Conservation (phyloP, 305 asterid genomes). For the Petunia hybrid region DNA sequence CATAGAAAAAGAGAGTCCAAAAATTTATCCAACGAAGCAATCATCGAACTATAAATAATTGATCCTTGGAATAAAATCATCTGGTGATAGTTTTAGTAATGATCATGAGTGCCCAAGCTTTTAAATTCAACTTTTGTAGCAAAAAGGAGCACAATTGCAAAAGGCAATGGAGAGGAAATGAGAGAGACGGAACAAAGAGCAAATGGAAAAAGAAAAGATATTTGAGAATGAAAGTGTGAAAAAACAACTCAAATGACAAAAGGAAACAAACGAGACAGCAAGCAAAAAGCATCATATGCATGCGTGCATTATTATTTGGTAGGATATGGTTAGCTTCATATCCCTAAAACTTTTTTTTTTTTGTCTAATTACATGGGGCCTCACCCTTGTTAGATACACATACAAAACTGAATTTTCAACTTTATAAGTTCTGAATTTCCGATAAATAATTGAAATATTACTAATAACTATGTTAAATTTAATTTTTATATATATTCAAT, state of each 20-base stretch:
- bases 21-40: slow-evolving; percentile 7
- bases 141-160: slow-evolving; percentile 9
- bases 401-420: no score
- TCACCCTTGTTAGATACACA: no score
- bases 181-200: slow-evolving; percentile 1
- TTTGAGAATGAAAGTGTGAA: slow-evolving; percentile 20
- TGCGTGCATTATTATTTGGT: slow-evolving; percentile 33
- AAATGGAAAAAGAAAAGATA: slow-evolving; percentile 23
- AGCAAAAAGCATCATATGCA: slow-evolving; percentile 31
- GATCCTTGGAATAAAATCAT: neutral
- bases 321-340: slow-evolving; percentile 19
- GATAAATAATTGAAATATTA: no score
- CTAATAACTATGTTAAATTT: no score
- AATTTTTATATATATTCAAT: no score
- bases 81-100: neutral
- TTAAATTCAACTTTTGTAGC: slow-evolving; percentile 26
- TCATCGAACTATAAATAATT: neutral
- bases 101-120: slow-evolving; percentile 25
- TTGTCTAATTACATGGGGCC: slow-evolving; percentile 8
- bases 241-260: slow-evolving; percentile 15
- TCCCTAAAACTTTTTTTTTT: neutral
- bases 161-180: neutral
- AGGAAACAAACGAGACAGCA: slow-evolving; percentile 22
- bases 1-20: neutral
- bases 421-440: no score